These are phyloP conservation scores for Blastosporella zonata DNA, from an alignment of 1,284 basidiomycete species.

Conservation along the genomic window DNA sequence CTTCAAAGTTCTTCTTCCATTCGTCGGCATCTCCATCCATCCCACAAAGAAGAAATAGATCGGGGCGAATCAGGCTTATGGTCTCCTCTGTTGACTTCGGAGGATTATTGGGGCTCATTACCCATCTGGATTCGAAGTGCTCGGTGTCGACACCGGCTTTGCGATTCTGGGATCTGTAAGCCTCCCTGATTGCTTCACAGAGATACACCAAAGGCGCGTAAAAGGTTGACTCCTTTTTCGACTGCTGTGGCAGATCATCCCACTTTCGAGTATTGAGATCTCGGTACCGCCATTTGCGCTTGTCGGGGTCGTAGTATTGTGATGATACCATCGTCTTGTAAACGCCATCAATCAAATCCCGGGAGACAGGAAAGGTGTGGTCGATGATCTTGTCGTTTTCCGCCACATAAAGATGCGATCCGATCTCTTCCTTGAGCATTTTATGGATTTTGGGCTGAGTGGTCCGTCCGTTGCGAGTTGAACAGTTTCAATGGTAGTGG, in stretches of 20 bases:
- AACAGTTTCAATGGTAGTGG: too few species aligned
- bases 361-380: neutral
- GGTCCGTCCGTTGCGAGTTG: too few species aligned
- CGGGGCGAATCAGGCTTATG: neutral
- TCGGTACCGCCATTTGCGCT: neutral
- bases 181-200: conserved; percentile 1
- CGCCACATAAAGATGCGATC: neutral
- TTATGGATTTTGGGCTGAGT: too few species aligned
- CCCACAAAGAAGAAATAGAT: conserved; percentile 1
- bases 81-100: neutral
- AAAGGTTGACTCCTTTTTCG: neutral
- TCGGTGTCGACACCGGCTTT: too few species aligned
- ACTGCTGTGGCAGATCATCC: neutral
- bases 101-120: neutral
- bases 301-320: neutral
- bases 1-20: conserved; percentile 3
- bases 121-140: neutral
- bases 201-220: neutral
- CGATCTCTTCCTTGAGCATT: neutral
- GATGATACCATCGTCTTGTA: neutral
- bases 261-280: too few species aligned
- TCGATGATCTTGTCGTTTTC: neutral
- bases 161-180: too few species aligned
- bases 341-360: neutral
- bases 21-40: neutral